phyloP scores from a whole-genome alignment of 2,329 filamentous ascomycete species.

The Davidsoniella virescens region DNA sequence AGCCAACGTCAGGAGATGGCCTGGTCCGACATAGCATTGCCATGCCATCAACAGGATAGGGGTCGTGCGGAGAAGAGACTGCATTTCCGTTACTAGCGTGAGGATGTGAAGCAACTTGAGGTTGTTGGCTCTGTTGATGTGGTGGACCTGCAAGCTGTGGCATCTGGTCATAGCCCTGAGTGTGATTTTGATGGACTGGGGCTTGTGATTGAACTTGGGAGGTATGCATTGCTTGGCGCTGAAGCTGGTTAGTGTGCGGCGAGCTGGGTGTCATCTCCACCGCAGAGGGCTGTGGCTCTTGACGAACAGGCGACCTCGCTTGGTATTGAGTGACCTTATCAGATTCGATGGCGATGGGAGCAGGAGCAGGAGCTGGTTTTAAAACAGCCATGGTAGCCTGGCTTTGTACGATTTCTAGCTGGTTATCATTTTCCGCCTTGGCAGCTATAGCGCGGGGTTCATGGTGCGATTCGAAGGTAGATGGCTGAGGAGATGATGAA shows the following conservation, averaged over 20 bases:
- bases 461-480: slow-evolving; percentile 80
- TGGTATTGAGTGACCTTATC: not conserved
- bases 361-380: not conserved
- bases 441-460: slow-evolving; percentile 61
- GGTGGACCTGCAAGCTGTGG: not conserved
- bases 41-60: slow-evolving; percentile 91
- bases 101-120: slow-evolving; percentile 14
- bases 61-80: slow-evolving; percentile 59
- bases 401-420: not conserved
- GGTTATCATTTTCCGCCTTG: slow-evolving; percentile 18
- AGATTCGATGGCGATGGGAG: not conserved
- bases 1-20: slow-evolving; percentile 35
- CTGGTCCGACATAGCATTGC: slow-evolving; percentile 85
- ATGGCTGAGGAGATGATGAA: slow-evolving; percentile 90
- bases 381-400: not conserved
- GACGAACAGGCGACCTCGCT: not conserved
- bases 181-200: not conserved
- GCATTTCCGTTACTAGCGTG: no score
- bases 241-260: slow-evolving; percentile 1
- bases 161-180: slow-evolving; percentile 1
- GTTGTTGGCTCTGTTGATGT: not conserved
- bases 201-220: not conserved
- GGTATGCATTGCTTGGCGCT: not conserved
- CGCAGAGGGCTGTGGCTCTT: not conserved
- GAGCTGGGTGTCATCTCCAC: not conserved